Base-by-base conservation (phyloP, 306 rosid genomes). In the Dalbergia cultrata region DNA sequence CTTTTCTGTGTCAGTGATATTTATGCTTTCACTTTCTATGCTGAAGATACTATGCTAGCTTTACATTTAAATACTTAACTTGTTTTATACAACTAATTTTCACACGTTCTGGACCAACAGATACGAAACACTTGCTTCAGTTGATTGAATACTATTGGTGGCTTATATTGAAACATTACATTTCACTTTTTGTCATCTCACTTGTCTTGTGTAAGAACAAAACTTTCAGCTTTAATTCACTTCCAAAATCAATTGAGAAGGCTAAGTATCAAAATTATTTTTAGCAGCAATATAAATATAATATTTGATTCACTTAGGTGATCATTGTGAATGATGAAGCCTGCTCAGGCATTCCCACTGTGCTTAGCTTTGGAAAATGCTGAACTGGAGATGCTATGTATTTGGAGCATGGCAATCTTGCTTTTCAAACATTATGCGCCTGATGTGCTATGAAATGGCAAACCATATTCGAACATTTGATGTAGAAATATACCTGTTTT, bases 401-500 rank as follows among this genome's bases (percentile, higher is more conserved):
- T 47, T 12, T 47, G 35, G 66, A 18, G 59, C 12, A 7, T 21
- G 52, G 7, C 76, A 77, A 64, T 65, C 43, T 78, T 37, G 14
- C 60, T 61, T 76, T 43, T 7, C 9, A 43, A 43, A 43, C 49
- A 1, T 43, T 7, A 43, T 7, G 9, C 9, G 0, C 49, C 53
- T 47, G 16, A 47, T 11, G 16, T 12, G 53, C 53, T 47, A 47
- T 81, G 76, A 66, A 59, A 14, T 77, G 35, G 52, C 43, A 62
- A 77, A 85, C 6, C 67, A 43, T 43, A 67, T 81, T 8, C 66
- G 19, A 22, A 57, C 57, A 39, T n/a, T 72, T 60, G 81, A 70
- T 57, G 31, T 64, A 64, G 50, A 69, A 18, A 69, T 69, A 9
- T 35, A 33, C 64, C 56, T 33, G 54, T 61, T 73, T 72, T 54